Conservation (phyloP, 352 stramenopile genomes). For the Globisporangium nodosum region DNA sequence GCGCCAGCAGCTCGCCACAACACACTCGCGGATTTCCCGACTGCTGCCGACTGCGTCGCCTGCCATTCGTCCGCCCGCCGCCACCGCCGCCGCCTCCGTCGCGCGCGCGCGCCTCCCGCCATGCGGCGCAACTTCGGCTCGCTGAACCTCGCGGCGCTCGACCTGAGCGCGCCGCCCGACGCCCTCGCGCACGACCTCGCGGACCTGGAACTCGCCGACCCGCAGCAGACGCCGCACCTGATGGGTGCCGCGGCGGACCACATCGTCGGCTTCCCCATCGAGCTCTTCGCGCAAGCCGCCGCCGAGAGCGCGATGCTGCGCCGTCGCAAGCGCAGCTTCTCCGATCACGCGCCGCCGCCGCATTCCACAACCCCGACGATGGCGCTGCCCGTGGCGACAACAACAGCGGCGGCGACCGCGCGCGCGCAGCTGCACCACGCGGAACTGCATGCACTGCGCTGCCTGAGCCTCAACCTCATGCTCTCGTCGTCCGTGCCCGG, state of each 20-base stretch:
- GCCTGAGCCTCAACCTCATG: slow-evolving; percentile 53
- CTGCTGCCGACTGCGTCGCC: neutral
- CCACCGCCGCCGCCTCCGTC: neutral
- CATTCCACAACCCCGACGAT: slow-evolving; percentile 4
- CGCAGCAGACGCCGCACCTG: neutral
- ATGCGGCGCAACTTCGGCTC: slow-evolving; percentile 59
- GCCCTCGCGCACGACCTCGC: slow-evolving; percentile 19
- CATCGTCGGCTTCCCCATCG: slow-evolving; percentile 20
- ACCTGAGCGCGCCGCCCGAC: slow-evolving; percentile 18
- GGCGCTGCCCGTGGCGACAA: slow-evolving; percentile 13
- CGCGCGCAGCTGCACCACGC: slow-evolving; percentile 30
- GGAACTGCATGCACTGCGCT: slow-evolving; percentile 43
- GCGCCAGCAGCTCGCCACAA: neutral
- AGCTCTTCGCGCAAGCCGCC: slow-evolving; percentile 8
- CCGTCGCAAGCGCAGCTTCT: slow-evolving; percentile 19
- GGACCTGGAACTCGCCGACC: slow-evolving; percentile 16
- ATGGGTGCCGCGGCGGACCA: slow-evolving; percentile 11
- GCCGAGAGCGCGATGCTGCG: slow-evolving; percentile 10
- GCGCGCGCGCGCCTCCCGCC: slow-evolving; percentile 3
- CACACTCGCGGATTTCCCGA: slow-evolving; percentile 2
- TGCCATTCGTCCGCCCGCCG: neutral
- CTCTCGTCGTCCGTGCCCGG: slow-evolving; percentile 16
- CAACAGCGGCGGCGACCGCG: neutral
- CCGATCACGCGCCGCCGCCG: slow-evolving; percentile 6
- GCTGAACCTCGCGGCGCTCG: slow-evolving; percentile 42